Percentiles rank a stretch among this genome's conserved stretches.
Evolutionary conservation across 78 protist species (phyloP).

Genomic region (Paratrimastix pyriformis): DNA sequence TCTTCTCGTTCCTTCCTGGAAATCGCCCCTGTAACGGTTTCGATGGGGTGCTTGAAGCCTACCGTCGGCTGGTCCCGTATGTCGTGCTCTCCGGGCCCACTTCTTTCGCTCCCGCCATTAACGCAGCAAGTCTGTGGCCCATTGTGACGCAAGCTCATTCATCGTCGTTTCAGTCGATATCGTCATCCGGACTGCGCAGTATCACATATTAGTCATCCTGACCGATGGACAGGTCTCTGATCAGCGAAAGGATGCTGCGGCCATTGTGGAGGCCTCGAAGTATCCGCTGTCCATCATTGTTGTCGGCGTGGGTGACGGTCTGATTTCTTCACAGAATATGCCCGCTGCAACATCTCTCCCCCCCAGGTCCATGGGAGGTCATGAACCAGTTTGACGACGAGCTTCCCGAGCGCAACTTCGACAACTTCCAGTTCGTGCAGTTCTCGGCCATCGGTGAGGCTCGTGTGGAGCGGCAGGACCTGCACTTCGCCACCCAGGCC

Average conservation of each 20-base stretch:
- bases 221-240: conserved; percentile 4
- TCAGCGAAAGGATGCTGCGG: background rate
- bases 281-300: conserved; percentile 7
- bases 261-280: background rate
- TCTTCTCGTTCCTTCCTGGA: background rate
- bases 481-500: too few relatives aligned
- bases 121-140: background rate
- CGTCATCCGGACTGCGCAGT: too few relatives aligned
- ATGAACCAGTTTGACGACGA: background rate
- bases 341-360: background rate
- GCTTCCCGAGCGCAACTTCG: background rate
- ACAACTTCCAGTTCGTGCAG: too few relatives aligned
- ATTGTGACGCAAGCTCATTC: conserved; percentile 2
- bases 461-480: too few relatives aligned
- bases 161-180: too few relatives aligned
- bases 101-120: background rate
- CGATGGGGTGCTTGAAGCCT: background rate
- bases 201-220: conserved; percentile 11
- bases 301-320: conserved; percentile 10
- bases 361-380: background rate
- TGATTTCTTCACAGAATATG: background rate
- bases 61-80: background rate
- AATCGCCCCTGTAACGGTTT: background rate
- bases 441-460: too few relatives aligned
- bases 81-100: conserved; percentile 7